A percentile compares a stretch with the other conserved stretches of the same genome.
Evolutionary conservation across 2,329 filamentous ascomycete species (phyloP).

Genomic region (Botryotinia globosa): DNA sequence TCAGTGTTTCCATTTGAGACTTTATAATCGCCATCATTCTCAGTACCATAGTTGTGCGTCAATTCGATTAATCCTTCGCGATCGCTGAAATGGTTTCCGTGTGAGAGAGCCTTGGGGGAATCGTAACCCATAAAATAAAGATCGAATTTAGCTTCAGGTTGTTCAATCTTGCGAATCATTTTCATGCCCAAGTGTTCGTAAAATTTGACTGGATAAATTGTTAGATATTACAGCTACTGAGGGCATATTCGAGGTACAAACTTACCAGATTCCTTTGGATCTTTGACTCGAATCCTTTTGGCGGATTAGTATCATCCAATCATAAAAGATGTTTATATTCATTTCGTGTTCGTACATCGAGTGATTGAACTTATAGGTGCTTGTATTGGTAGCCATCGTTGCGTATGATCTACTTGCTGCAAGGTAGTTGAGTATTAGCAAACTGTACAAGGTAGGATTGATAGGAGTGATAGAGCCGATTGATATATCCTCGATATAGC

Average conservation of each 20-base stretch:
- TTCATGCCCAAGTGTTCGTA: constrained; percentile 91
- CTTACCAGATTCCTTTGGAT: constrained; percentile 74
- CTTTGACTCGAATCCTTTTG: constrained; percentile 84
- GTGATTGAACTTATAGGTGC: constrained; percentile 83
- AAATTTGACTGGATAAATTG: constrained; percentile 65
- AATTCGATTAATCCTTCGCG: constrained; percentile 89
- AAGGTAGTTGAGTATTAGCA: constrained; percentile 26
- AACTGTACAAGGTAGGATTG: not conserved
- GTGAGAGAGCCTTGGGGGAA: constrained; percentile 68
- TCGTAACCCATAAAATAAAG: constrained; percentile 95
- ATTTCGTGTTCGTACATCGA: constrained; percentile 61
- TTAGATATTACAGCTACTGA: not conserved
- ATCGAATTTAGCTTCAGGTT: constrained; percentile 87
- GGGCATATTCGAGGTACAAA: not conserved
- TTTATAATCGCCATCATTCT: constrained; percentile 76
- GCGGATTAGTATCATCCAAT: constrained; percentile 24
- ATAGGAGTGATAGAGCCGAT: not conserved
- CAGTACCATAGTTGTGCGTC: constrained; percentile 82
- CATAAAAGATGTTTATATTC: not conserved
- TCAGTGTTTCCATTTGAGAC: constrained; percentile 89
- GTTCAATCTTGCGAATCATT: constrained; percentile 74
- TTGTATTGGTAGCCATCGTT: constrained; percentile 62
- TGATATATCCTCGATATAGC: not conserved
- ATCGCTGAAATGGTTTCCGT: constrained; percentile 70
- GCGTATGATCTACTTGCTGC: constrained; percentile 35